Conservation (phyloP, 1,284 basidiomycete species). For the Sanghuangporus sanghuang region DNA sequence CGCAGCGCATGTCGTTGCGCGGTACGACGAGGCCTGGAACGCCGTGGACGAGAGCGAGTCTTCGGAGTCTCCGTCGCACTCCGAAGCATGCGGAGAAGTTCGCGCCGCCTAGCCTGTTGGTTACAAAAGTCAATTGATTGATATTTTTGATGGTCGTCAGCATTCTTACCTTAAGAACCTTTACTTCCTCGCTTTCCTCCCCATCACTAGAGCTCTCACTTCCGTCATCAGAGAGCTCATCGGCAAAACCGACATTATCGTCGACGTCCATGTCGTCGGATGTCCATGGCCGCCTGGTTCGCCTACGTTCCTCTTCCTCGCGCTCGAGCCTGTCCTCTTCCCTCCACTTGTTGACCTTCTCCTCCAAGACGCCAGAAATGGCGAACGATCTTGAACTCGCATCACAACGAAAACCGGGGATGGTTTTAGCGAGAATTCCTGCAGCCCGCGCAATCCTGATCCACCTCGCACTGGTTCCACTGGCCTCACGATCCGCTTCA, state of each 20-base stretch:
- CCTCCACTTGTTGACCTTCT: slow-evolving; percentile 68
- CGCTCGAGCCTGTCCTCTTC: slow-evolving; percentile 58
- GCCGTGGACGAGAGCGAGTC: slow-evolving; percentile 27
- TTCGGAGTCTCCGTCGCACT: slow-evolving; percentile 22
- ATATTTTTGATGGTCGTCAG: slow-evolving; percentile 13
- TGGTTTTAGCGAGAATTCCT: slow-evolving; percentile 61
- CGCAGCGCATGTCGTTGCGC: slow-evolving; percentile 34
- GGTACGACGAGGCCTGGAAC: slow-evolving; percentile 23
- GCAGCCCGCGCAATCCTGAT: slow-evolving; percentile 70
- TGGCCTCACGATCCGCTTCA: slow-evolving; percentile 40
- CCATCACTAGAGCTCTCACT: slow-evolving; percentile 55
- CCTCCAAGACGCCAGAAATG: slow-evolving; percentile 62
- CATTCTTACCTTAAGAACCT: slow-evolving; percentile 61
- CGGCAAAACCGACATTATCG: slow-evolving; percentile 56
- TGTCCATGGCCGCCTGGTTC: slow-evolving; percentile 53
- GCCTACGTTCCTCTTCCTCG: slow-evolving; percentile 64
- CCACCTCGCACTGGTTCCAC: slow-evolving; percentile 52
- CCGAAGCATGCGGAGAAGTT: slow-evolving; percentile 8
- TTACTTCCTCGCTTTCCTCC: slow-evolving; percentile 68
- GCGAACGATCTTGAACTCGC: slow-evolving; percentile 57
- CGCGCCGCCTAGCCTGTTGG: slow-evolving; percentile 52
- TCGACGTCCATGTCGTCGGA: slow-evolving; percentile 41
- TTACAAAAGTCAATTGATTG: slow-evolving; percentile 13
- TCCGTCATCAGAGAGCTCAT: slow-evolving; percentile 29
- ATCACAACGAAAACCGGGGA: slow-evolving; percentile 74